A percentile compares a stretch with the other conserved stretches of the same genome.
Evolutionary conservation across 1,284 basidiomycete genomes (phyloP).

Genomic region (Rhizoctonia solani): DNA sequence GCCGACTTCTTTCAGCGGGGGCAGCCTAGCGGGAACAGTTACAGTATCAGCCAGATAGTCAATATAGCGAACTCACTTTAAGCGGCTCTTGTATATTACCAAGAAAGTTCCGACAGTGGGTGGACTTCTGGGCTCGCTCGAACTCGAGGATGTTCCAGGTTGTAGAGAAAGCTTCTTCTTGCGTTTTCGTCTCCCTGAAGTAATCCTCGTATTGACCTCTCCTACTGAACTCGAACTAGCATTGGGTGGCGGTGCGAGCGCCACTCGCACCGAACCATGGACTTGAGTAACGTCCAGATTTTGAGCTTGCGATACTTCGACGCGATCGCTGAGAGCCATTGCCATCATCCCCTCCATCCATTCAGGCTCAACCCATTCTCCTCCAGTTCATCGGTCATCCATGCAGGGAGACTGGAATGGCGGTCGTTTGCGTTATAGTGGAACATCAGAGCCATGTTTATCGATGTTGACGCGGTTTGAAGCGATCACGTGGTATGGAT

Average conservation of each 20-base stretch:
- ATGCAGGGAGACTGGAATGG: conserved; percentile 43
- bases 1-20: conserved; percentile 42
- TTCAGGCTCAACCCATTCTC: conserved; percentile 49
- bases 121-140: not conserved
- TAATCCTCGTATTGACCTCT: conserved; percentile 16
- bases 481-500: conserved; percentile 17
- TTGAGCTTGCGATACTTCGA: conserved; percentile 5
- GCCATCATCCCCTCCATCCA: not conserved
- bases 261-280: conserved; percentile 22
- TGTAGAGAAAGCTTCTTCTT: conserved; percentile 2
- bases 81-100: conserved; percentile 66
- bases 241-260: not conserved
- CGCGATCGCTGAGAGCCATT: conserved; percentile 17
- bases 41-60: not conserved
- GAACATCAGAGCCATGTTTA: conserved; percentile 23
- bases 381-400: conserved; percentile 49
- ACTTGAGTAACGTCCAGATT: conserved; percentile 2
- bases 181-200: conserved; percentile 10
- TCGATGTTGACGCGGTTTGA: conserved; percentile 15
- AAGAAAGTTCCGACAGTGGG: conserved; percentile 68
- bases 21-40: not conserved
- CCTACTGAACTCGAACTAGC: not conserved
- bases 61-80: conserved; percentile 44
- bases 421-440: conserved; percentile 29
- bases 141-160: not conserved